These are phyloP conservation scores for Nothophytophthora sp. DNA, from an alignment of 352 stramenopile species.

Conservation along the genomic window DNA sequence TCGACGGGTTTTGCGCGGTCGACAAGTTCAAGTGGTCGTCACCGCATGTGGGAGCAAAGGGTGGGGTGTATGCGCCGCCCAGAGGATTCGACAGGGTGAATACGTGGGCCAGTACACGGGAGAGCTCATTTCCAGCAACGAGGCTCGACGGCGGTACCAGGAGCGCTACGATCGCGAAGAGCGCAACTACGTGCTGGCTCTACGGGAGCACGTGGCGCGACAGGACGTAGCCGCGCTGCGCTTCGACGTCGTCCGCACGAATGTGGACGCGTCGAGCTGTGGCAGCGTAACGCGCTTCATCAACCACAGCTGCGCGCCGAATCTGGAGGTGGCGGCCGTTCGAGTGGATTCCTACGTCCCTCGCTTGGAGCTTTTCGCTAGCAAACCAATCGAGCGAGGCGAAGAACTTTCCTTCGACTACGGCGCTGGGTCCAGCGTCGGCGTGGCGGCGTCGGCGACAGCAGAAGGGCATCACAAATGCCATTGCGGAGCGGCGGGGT, in stretches of 20 bases:
- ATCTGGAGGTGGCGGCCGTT: conserved; percentile 46
- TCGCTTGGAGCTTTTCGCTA: conserved; percentile 55
- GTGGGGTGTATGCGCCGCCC: conserved; percentile 41
- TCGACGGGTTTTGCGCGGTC: conserved; percentile 22
- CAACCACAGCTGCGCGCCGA: conserved; percentile 72
- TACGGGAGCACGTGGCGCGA: conserved; percentile 42
- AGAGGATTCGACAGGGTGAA: conserved; percentile 29
- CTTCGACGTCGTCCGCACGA: conserved; percentile 48
- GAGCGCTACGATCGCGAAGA: conserved; percentile 18
- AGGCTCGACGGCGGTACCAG: conserved; percentile 43
- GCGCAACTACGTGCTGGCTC: conserved; percentile 58
- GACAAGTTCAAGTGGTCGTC: conserved; percentile 34
- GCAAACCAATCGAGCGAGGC: conserved; percentile 18
- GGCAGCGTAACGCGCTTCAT: conserved; percentile 70
- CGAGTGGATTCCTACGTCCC: conserved; percentile 63
- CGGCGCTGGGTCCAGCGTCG: conserved; percentile 9
- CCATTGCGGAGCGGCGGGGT: conserved; percentile 26
- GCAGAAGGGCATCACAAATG: conserved; percentile 12
- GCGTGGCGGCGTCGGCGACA: neutral
- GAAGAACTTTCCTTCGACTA: conserved; percentile 77
- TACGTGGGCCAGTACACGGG: conserved; percentile 71
- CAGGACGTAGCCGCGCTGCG: neutral
- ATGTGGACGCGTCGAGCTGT: conserved; percentile 50
- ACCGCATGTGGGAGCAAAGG: conserved; percentile 30
- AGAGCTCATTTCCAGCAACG: conserved; percentile 47